A percentile compares a stretch with the other conserved stretches of the same genome.
Conservation (phyloP, 2,329 filamentous ascomycete species). For the Phyllosticta citribraziliensis region DNA sequence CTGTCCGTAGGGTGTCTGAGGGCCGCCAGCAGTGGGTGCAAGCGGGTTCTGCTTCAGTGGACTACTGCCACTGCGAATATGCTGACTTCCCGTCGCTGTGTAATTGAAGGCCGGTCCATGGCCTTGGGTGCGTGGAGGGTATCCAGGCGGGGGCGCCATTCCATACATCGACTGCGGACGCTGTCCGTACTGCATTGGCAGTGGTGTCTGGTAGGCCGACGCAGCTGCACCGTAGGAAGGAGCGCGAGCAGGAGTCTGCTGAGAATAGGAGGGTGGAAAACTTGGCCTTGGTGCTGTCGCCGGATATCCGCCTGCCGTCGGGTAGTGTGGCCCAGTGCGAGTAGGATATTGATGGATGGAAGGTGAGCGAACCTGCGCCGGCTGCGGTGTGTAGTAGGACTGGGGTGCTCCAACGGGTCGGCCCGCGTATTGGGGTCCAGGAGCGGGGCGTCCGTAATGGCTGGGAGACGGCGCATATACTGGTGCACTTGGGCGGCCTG, state of each 20-base stretch:
- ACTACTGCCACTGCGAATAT: conserved; percentile 23
- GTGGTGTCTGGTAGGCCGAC: conserved; percentile 3
- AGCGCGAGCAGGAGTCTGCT: conserved; percentile 11
- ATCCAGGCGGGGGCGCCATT: conserved; percentile 22
- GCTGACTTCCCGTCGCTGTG: conserved; percentile 19
- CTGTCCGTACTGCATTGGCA: conserved; percentile 21
- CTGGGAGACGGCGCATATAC: conserved; percentile 1
- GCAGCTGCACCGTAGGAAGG: conserved; percentile 9
- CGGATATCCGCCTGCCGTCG: conserved; percentile 20
- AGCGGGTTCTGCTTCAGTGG: conserved; percentile 24
- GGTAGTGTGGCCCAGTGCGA: conserved; percentile 20
- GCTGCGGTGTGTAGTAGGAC: conserved; percentile 26
- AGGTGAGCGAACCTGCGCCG: conserved; percentile 24
- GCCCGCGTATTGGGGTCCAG: conserved; percentile 11
- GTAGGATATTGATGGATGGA: conserved; percentile 28
- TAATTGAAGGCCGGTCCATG: conserved; percentile 23
- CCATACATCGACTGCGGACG: conserved; percentile 23
- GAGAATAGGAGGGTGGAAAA: conserved; percentile 20
- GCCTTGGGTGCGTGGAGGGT: conserved; percentile 24
- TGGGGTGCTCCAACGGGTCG: conserved; percentile 22
- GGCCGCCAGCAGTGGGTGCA: conserved; percentile 14
- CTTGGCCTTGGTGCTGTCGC: conserved; percentile 12
- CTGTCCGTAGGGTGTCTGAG: conserved; percentile 15
- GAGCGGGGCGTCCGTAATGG: background rate
- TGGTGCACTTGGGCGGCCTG: conserved; percentile 19